Conservation (phyloP, 139 green algal species). For the Protoeuglena noctilucae region DNA sequence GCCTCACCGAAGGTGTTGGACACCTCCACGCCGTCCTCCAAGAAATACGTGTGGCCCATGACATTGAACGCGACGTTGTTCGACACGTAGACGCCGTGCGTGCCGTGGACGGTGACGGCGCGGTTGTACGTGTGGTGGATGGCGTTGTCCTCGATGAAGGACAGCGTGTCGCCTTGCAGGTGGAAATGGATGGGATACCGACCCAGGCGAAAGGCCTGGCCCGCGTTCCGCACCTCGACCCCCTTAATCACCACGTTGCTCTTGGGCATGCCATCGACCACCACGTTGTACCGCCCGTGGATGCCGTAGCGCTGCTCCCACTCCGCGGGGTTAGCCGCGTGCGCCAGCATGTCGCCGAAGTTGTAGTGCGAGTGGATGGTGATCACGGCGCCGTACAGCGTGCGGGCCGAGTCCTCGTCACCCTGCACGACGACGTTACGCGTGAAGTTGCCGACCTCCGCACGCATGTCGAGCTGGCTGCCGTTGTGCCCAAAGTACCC, state of each 20-base stretch:
- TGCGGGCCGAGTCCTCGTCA: not conserved
- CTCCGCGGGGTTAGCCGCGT: not conserved
- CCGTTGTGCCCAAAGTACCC: not conserved
- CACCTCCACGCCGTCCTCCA: conserved; percentile 37
- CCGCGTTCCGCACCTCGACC: conserved; percentile 5
- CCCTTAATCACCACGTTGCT: not conserved
- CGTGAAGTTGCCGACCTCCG: conserved; percentile 12
- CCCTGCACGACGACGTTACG: conserved; percentile 7
- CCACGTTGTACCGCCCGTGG: too few relatives aligned
- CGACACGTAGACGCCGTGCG: conserved; percentile 10
- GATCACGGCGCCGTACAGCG: conserved; percentile 1
- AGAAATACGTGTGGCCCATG: conserved; percentile 47
- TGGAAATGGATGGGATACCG: conserved; percentile 10
- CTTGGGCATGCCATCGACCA: not conserved
- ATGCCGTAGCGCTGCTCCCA: not conserved
- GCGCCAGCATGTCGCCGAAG: not conserved
- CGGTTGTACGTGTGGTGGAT: conserved; percentile 21
- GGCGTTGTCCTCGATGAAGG: conserved; percentile 7
- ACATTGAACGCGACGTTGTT: conserved; percentile 42
- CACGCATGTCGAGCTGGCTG: conserved; percentile 6
- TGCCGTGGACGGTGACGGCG: conserved; percentile 12
- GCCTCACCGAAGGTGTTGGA: conserved; percentile 17
- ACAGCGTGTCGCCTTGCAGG: conserved; percentile 4
- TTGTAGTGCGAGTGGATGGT: not conserved
- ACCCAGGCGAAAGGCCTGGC: conserved; percentile 5